These are phyloP conservation scores for Choiromyces venosus DNA, from an alignment of 495 filamentous ascomycete species.

Conservation along the genomic window DNA sequence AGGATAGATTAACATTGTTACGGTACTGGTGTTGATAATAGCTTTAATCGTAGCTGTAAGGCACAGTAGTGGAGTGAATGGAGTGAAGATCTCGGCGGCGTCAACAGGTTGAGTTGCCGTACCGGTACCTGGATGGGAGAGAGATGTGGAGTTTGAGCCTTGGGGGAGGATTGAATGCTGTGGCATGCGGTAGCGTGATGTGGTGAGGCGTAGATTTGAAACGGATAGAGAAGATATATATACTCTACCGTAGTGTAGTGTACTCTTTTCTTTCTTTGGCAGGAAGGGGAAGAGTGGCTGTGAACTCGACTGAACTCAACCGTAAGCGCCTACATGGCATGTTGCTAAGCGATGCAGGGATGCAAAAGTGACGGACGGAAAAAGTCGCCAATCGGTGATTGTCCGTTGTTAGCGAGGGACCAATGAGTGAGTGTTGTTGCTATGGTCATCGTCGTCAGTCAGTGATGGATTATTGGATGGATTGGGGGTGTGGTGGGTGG, in stretches of 20 bases:
- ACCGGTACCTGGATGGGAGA: too few species aligned
- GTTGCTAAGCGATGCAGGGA: not conserved
- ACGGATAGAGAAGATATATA: too few species aligned
- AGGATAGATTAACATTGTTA: not conserved
- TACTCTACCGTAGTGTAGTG: too few species aligned
- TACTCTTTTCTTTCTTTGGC: too few species aligned
- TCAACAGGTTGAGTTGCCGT: not conserved
- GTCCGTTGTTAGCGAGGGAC: slow-evolving; percentile 13
- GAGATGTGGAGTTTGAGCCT: too few species aligned
- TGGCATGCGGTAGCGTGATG: too few species aligned
- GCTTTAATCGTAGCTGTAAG: not conserved
- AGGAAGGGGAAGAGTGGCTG: too few species aligned
- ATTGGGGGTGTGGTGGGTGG: not conserved
- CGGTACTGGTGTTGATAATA: not conserved
- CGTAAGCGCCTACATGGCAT: slow-evolving; percentile 1
- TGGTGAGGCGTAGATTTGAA: too few species aligned
- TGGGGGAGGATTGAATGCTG: too few species aligned
- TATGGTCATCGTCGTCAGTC: not conserved
- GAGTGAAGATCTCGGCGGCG: not conserved
- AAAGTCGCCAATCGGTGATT: slow-evolving; percentile 37
- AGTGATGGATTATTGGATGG: not conserved
- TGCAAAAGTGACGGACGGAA: not conserved
- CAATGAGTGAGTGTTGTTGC: not conserved
- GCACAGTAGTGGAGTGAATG: not conserved
- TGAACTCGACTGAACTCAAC: too few species aligned